Evolutionary conservation across 2,329 filamentous ascomycete genomes (phyloP).

Genomic region (Zymoseptoria passerinii): DNA sequence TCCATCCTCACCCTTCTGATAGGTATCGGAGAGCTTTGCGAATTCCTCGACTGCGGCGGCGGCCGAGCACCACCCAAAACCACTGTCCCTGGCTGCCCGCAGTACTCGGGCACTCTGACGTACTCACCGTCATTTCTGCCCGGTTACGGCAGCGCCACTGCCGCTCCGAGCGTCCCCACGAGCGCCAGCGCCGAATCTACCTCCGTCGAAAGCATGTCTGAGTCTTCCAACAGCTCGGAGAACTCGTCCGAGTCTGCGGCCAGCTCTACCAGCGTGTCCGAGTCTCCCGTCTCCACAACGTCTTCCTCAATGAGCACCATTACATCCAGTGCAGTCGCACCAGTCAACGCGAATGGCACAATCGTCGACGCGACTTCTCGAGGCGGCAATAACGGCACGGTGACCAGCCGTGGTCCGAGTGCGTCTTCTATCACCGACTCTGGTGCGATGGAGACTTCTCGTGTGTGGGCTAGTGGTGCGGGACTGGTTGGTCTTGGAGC

Average conservation of each 20-base stretch:
- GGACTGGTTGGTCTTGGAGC: slow-evolving; percentile 29
- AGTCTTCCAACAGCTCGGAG: neutral
- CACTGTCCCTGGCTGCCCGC: slow-evolving; percentile 51
- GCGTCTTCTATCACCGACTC: slow-evolving; percentile 21
- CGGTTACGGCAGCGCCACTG: slow-evolving; percentile 20
- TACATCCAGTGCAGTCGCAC: neutral
- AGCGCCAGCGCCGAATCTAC: slow-evolving; percentile 1
- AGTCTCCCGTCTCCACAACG: neutral
- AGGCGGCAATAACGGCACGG: neutral
- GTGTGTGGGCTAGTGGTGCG: slow-evolving; percentile 41
- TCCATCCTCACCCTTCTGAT: no score
- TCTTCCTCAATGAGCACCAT: neutral
- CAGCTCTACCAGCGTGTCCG: neutral
- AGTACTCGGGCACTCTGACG: slow-evolving; percentile 48
- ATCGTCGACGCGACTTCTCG: neutral
- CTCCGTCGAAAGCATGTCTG: neutral
- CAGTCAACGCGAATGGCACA: neutral
- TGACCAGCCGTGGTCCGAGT: neutral
- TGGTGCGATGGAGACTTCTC: slow-evolving; percentile 40
- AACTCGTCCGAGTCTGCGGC: neutral
- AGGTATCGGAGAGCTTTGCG: slow-evolving; percentile 54
- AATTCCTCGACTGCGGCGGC: slow-evolving; percentile 58
- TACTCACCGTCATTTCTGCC: slow-evolving; percentile 46
- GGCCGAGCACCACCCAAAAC: slow-evolving; percentile 56
- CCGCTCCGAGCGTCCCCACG: slow-evolving; percentile 1